Evolutionary conservation across 176 grass and related monocot species (phyloP), one percentile per base, ranked within the genome.

Genomic region (Musa acuminata): DNA sequence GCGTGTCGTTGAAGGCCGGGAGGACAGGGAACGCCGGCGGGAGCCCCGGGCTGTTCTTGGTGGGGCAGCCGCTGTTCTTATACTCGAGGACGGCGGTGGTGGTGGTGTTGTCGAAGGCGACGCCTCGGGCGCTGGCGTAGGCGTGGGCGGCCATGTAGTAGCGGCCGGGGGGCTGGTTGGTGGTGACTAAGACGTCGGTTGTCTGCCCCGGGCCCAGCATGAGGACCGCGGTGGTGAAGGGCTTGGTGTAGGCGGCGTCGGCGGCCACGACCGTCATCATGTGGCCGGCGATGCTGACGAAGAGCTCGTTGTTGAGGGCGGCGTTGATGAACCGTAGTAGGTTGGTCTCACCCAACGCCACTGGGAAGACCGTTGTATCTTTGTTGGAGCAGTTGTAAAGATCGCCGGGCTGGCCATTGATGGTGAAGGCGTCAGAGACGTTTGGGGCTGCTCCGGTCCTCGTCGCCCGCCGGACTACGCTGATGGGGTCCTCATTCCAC

Each of bases 81-180:
- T 72, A 72, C 1, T 72, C 70, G 20, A 72, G 20, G 49, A 72
- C 52, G 70, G 50, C 70, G 49, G 70, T 25, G 20, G 70, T 72
- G n/a, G 70, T 72, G n/a, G 69, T 72, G 69, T 72, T 72, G 70
- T 72, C 70, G 51, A 72, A 72, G n/a, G 70, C n/a, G 70, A 72
- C 50, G 49, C 70, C 70, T 13, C 8, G 70, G 49, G 70, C 70
- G 49, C 70, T 72, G 70, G 70, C 70, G 16, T 72, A 72, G 49
- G 70, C 70, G n/a, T 52, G 70, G 49, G 70, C 70, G 1, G 70
- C 50, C 1, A 72, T 51, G n/a, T 72, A 72, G 70, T 72, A 72
- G 9, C 49, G 70, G 14, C n/a, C 49, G 1, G 3, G 11, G 11
- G 70, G 70, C 50, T 53, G 70, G 70, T 53, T 52, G 17, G 51